Conservation (phyloP, 345 rosid genomes). For the Camelina hispida region DNA sequence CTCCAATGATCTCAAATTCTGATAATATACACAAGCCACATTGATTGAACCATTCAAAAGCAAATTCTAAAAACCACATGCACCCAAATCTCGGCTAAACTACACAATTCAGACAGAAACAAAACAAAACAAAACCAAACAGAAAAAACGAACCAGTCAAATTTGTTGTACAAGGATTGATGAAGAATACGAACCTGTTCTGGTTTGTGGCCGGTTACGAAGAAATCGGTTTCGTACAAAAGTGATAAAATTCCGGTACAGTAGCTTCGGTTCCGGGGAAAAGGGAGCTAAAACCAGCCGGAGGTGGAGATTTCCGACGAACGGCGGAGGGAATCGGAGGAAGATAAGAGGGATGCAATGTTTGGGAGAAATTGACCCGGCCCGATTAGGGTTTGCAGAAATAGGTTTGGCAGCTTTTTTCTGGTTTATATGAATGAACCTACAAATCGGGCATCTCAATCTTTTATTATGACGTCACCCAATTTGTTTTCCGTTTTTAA, state of each 20-base stretch:
- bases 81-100: background rate
- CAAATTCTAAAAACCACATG: constrained; percentile 25
- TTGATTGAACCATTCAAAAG: background rate
- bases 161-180: background rate
- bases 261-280: constrained; percentile 21
- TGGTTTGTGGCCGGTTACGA: constrained; percentile 45
- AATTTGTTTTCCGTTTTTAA: constrained; percentile 26
- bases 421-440: constrained; percentile 36
- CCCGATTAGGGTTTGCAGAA: constrained; percentile 33
- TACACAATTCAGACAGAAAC: background rate
- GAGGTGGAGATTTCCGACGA: constrained; percentile 17
- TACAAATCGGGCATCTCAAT: constrained; percentile 24
- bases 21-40: no score
- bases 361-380: constrained; percentile 25
- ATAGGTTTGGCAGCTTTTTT: constrained; percentile 43
- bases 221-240: constrained; percentile 34
- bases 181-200: constrained; percentile 20
- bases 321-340: constrained; percentile 19
- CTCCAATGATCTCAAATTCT: background rate
- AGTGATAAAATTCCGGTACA: constrained; percentile 32
- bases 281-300: constrained; percentile 7
- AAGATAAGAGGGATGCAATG: constrained; percentile 9
- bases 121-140: background rate
- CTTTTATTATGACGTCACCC: constrained; percentile 11
- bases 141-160: background rate